These are phyloP conservation scores for Paxillus rubicundulus DNA, from an alignment of 768 basidiomycete genomes.

Conservation along the genomic window DNA sequence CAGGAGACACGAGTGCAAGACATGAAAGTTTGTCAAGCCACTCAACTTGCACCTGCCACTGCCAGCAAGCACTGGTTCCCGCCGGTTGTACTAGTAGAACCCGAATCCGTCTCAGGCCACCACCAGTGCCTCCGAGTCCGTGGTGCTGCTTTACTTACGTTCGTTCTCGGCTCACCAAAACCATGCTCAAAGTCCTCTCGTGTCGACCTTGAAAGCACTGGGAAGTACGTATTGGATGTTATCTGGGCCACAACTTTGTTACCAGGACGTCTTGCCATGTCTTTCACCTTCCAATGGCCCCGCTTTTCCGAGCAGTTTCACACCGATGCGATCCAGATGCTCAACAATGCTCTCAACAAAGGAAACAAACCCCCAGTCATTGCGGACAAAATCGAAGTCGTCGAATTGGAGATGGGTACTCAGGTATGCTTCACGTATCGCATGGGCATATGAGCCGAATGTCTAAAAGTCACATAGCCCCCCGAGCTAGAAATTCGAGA, in stretches of 20 bases:
- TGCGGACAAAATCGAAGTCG: conserved; percentile 95
- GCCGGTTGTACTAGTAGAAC: too few relatives aligned
- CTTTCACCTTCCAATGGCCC: conserved; percentile 94
- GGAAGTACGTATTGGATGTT: background rate
- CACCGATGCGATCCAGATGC: conserved; percentile 93
- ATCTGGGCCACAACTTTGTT: background rate
- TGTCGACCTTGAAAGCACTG: conserved; percentile 1
- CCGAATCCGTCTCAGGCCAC: background rate
- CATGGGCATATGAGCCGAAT: background rate
- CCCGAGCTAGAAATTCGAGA: conserved; percentile 97
- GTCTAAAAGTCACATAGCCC: conserved; percentile 52
- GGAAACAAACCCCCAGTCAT: conserved; percentile 97
- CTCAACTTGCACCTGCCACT: background rate
- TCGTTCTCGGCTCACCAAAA: conserved; percentile 13
- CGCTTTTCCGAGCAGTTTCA: conserved; percentile 96
- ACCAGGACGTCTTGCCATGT: conserved; percentile 45
- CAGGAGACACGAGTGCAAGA: background rate
- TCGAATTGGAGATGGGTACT: conserved; percentile 98
- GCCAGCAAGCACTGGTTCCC: too few relatives aligned
- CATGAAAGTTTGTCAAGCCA: conserved; percentile 19
- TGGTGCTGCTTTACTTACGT: conserved; percentile 9
- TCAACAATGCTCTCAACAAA: conserved; percentile 95
- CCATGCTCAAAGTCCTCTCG: conserved; percentile 16
- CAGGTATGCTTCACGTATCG: conserved; percentile 54
- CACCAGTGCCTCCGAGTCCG: background rate